A percentile compares a stretch with the other conserved stretches of the same genome.
Conservation (phyloP, 257 asterid genomes). For the Ehretia macrophylla region DNA sequence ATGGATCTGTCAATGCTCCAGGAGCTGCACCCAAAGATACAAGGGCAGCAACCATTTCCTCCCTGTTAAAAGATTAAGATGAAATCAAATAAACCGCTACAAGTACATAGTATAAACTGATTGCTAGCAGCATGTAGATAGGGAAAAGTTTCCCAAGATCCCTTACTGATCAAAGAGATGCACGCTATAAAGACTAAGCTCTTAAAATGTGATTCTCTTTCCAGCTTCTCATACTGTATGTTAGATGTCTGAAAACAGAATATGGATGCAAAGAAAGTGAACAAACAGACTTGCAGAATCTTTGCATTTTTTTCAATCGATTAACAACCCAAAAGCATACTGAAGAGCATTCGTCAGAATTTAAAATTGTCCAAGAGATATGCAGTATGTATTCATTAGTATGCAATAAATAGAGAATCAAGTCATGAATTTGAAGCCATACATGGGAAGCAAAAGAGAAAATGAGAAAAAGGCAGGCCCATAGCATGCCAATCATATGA, state of each 20-base stretch:
- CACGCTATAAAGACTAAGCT: too few relatives aligned
- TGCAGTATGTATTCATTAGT: neutral
- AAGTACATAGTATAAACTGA: neutral
- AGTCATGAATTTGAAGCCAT: neutral
- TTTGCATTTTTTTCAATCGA: too few relatives aligned
- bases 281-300: too few relatives aligned
- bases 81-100: neutral
- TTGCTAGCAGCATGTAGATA: neutral
- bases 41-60: conserved; percentile 80
- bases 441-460: conserved; percentile 1
- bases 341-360: too few relatives aligned
- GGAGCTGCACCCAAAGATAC: conserved; percentile 83
- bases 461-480: neutral
- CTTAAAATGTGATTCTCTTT: too few relatives aligned
- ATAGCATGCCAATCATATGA: neutral
- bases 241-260: too few relatives aligned
- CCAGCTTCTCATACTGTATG: too few relatives aligned
- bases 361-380: neutral
- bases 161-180: too few relatives aligned
- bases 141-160: neutral
- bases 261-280: too few relatives aligned
- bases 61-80: conserved; percentile 49
- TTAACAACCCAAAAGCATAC: neutral
- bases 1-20: conserved; percentile 79
- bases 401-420: neutral